phyloP scores from a whole-genome alignment of 2,329 filamentous ascomycete genomes.

The Aspergillus amoenus region DNA sequence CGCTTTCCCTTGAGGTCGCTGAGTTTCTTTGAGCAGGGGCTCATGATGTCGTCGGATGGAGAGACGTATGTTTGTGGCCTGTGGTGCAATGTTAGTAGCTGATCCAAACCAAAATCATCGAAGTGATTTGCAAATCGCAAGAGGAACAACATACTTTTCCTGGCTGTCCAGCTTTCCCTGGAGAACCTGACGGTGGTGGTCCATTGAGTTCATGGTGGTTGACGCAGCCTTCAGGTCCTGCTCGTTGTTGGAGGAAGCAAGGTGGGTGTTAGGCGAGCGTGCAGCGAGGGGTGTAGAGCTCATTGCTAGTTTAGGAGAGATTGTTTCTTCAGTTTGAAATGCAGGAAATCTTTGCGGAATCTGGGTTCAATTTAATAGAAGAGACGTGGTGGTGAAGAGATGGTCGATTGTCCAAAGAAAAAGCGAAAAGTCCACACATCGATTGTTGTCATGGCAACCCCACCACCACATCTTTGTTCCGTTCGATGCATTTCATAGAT shows the following conservation, averaged over 20 bases:
- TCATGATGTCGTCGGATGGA: conserved; percentile 51
- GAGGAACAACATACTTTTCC: conserved; percentile 33
- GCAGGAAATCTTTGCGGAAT: conserved; percentile 3
- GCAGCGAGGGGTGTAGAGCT: conserved; percentile 40
- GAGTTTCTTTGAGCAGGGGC: conserved; percentile 51
- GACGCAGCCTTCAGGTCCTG: conserved; percentile 24
- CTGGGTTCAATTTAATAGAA: conserved; percentile 6
- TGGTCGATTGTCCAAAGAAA: conserved; percentile 21
- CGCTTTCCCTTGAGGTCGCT: conserved; percentile 51
- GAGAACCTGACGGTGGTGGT: conserved; percentile 44
- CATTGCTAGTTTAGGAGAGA: conserved; percentile 22
- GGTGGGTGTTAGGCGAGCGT: conserved; percentile 44
- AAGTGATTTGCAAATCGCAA: too few relatives aligned
- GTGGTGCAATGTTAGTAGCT: conserved; percentile 5
- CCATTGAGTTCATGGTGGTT: conserved; percentile 38
- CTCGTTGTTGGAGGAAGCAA: conserved; percentile 24
- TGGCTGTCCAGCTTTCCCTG: conserved; percentile 41
- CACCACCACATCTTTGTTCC: not conserved
- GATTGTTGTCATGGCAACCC: conserved; percentile 45
- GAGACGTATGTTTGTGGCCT: conserved; percentile 45
- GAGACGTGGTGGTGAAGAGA: conserved; percentile 28
- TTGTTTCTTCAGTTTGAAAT: not conserved
- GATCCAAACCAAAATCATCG: not conserved
- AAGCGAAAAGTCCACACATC: conserved; percentile 18
- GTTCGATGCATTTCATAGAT: not conserved